These are phyloP conservation scores for Hypoxylon perforatum DNA, from an alignment of 495 filamentous ascomycete species.

Conservation along the genomic window DNA sequence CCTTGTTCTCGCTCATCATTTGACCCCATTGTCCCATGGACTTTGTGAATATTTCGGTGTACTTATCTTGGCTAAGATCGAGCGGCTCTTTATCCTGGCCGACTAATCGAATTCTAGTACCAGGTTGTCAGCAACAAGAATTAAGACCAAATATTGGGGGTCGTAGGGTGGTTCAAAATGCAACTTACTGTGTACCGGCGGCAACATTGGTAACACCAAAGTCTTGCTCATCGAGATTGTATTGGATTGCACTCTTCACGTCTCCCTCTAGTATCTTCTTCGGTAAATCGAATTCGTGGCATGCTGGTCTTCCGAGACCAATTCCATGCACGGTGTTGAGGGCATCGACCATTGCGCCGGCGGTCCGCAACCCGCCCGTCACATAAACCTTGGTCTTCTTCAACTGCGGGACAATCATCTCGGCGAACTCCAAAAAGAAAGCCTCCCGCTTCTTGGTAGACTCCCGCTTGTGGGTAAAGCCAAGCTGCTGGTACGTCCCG, in stretches of 20 bases:
- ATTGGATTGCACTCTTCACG: slow-evolving; percentile 57
- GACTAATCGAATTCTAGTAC: slow-evolving; percentile 56
- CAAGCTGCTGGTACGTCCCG: slow-evolving; percentile 68
- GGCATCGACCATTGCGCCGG: slow-evolving; percentile 68
- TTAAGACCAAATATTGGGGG: background rate
- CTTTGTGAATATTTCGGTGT: slow-evolving; percentile 44
- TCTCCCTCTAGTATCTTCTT: slow-evolving; percentile 60
- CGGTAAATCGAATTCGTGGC: slow-evolving; percentile 62
- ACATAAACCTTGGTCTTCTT: slow-evolving; percentile 68
- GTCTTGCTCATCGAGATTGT: slow-evolving; percentile 56
- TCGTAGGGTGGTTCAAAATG: too few relatives aligned
- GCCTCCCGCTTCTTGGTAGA: slow-evolving; percentile 67
- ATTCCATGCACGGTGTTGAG: slow-evolving; percentile 66
- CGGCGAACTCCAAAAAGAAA: slow-evolving; percentile 74
- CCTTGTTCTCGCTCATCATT: slow-evolving; percentile 38
- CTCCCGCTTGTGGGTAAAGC: slow-evolving; percentile 63
- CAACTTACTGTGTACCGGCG: slow-evolving; percentile 57
- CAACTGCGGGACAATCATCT: slow-evolving; percentile 65
- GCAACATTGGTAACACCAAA: slow-evolving; percentile 62
- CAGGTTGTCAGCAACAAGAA: background rate
- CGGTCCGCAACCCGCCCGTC: slow-evolving; percentile 71
- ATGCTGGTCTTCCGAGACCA: slow-evolving; percentile 63
- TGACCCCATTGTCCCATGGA: slow-evolving; percentile 36
- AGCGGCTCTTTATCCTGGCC: slow-evolving; percentile 65
- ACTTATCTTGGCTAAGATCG: slow-evolving; percentile 58